phyloP scores from a whole-genome alignment of 1,139 yeast genomes.

The Citeromyces hawaiiensis region DNA sequence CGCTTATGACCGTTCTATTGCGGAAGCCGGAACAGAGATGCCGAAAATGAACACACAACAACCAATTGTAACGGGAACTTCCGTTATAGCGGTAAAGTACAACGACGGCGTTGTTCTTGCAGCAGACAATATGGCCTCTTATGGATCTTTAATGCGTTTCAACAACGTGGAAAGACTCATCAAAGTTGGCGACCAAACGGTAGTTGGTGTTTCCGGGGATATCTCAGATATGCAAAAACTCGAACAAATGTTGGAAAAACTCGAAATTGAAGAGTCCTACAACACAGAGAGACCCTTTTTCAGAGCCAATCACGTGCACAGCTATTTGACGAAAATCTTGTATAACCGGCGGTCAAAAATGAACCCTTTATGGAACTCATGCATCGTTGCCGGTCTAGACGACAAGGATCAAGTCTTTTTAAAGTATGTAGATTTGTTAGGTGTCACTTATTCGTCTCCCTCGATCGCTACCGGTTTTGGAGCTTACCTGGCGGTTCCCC shows the following conservation, averaged over 20 bases:
- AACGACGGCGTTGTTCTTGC: slow-evolving; percentile 87
- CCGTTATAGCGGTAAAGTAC: slow-evolving; percentile 85
- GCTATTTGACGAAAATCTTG: slow-evolving; percentile 72
- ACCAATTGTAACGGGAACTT: slow-evolving; percentile 94
- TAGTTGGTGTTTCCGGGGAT: slow-evolving; percentile 93
- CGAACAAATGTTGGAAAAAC: slow-evolving; percentile 60
- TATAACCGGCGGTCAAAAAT: slow-evolving; percentile 83
- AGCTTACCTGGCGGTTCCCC: slow-evolving; percentile 84
- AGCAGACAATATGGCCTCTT: slow-evolving; percentile 89
- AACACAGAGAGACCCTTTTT: slow-evolving; percentile 63
- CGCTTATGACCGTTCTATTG: slow-evolving; percentile 56
- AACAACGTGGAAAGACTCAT: slow-evolving; percentile 75
- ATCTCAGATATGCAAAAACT: slow-evolving; percentile 86
- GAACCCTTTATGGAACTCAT: slow-evolving; percentile 95
- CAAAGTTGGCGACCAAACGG: slow-evolving; percentile 71
- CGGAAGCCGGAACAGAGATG: slow-evolving; percentile 37
- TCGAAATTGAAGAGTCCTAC: slow-evolving; percentile 67
- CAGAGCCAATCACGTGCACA: slow-evolving; percentile 79
- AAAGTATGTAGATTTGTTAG: slow-evolving; percentile 80
- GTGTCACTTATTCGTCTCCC: slow-evolving; percentile 83
- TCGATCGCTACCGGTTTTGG: slow-evolving; percentile 96
- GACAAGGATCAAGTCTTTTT: slow-evolving; percentile 53
- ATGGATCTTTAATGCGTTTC: slow-evolving; percentile 86
- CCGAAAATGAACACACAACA: slow-evolving; percentile 84
- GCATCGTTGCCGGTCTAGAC: slow-evolving; percentile 81